Evolutionary conservation across 305 asterid species (phyloP).

Genomic region (Fraxinus floribunda): DNA sequence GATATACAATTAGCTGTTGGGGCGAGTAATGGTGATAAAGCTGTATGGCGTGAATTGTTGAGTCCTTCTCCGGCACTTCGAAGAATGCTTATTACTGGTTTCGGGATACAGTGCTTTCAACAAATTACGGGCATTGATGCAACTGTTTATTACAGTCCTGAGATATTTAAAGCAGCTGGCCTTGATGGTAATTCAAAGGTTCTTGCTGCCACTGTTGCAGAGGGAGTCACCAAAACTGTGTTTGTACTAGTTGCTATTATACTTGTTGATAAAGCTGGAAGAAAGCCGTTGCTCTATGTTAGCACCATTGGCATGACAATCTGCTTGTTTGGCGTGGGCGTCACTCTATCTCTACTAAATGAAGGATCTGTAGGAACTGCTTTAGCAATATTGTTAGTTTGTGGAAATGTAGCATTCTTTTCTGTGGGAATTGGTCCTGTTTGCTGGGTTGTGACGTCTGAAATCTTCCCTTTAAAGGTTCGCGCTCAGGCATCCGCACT

Average conservation of each 20-base stretch:
- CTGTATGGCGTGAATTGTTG: slow-evolving; percentile 74
- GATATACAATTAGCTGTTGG: slow-evolving; percentile 75
- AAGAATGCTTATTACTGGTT: slow-evolving; percentile 73
- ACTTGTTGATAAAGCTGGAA: slow-evolving; percentile 68
- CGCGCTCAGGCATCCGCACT: slow-evolving; percentile 94
- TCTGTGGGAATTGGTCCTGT: slow-evolving; percentile 89
- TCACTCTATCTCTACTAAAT: slow-evolving; percentile 48
- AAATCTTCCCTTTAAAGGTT: slow-evolving; percentile 73
- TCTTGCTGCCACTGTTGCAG: slow-evolving; percentile 93
- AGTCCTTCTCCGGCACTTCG: slow-evolving; percentile 69
- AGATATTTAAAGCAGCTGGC: slow-evolving; percentile 75
- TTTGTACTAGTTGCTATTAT: slow-evolving; percentile 64
- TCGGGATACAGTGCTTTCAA: slow-evolving; percentile 87
- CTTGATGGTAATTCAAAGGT: slow-evolving; percentile 56
- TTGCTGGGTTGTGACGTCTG: slow-evolving; percentile 92
- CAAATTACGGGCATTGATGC: slow-evolving; percentile 93
- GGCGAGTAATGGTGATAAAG: slow-evolving; percentile 28
- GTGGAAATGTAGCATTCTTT: slow-evolving; percentile 88
- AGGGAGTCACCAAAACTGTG: slow-evolving; percentile 70
- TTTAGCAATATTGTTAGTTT: slow-evolving; percentile 53
- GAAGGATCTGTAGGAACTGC: slow-evolving; percentile 48
- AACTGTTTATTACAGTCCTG: slow-evolving; percentile 88
- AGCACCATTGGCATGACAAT: slow-evolving; percentile 89
- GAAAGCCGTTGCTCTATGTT: slow-evolving; percentile 83
- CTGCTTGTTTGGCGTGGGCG: slow-evolving; percentile 56